Percentiles rank a stretch among this genome's conserved stretches.
Conservation (phyloP, 1,284 basidiomycete genomes). For the Laetiporus sulphureus region DNA sequence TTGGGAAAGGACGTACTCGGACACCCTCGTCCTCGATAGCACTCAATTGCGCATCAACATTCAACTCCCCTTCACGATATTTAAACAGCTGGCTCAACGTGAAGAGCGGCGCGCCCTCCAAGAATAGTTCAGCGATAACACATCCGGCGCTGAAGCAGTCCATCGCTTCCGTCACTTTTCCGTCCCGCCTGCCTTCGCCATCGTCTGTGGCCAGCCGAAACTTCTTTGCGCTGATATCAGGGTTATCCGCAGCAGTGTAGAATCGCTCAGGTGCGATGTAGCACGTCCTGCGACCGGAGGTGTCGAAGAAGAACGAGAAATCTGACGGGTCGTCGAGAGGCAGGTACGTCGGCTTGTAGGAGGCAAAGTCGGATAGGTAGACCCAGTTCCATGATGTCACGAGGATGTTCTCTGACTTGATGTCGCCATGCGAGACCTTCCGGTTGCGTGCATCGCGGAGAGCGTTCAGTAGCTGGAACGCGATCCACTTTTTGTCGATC, state of each 20-base stretch:
- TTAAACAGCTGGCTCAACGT: conserved; percentile 95
- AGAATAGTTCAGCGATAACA: conserved; percentile 93
- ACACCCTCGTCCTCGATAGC: conserved; percentile 80
- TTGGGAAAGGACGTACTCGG: conserved; percentile 46
- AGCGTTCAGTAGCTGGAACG: conserved; percentile 87
- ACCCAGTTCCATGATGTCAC: conserved; percentile 96
- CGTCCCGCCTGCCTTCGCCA: conserved; percentile 51
- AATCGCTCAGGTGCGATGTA: conserved; percentile 97
- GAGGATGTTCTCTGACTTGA: conserved; percentile 97
- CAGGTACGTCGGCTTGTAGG: conserved; percentile 94
- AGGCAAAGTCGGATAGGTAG: conserved; percentile 94
- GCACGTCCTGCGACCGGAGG: conserved; percentile 87
- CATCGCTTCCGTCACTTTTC: conserved; percentile 91
- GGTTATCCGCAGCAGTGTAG: conserved; percentile 67
- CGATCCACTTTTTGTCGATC: conserved; percentile 98
- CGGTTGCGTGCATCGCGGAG: conserved; percentile 79
- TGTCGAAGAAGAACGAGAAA: conserved; percentile 98
- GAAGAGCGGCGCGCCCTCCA: conserved; percentile 92
- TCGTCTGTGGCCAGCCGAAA: conserved; percentile 39
- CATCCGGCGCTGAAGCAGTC: conserved; percentile 97
- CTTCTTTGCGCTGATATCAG: conserved; percentile 65
- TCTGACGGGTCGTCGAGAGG: conserved; percentile 96
- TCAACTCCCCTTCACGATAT: conserved; percentile 83
- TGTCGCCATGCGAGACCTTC: conserved; percentile 91
- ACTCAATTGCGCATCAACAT: conserved; percentile 68